Evolutionary conservation across 768 basidiomycete species (phyloP), one percentile per base, ranked within the genome.

Genomic region (Tulasnella calospora): DNA sequence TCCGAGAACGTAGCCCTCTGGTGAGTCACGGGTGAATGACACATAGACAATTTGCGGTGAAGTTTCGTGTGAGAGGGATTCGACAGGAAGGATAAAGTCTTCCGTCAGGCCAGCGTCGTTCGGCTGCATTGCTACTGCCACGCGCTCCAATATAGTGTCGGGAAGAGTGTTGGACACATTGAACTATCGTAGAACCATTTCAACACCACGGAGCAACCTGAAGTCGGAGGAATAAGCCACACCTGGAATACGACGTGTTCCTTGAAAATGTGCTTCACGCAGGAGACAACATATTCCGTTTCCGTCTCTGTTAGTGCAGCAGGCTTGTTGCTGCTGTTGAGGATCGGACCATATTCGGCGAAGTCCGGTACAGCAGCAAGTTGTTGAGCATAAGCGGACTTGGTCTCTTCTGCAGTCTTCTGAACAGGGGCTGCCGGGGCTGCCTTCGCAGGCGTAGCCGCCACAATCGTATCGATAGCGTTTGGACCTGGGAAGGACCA

Each of bases 161-260:
- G 95, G 92, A 76, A 99, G 88, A 27, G 98, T 99, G 85, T 99
- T 99, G 79, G 95, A 94, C 55, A 99, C 90, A 85, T 99, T 99
- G 89, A 96, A 99, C 94, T 99, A 78, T 19, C 23, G 19, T 17
- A 70, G 46, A 67, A 69, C 2, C 71, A 30, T 75, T 8, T 57
- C 21, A 51, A 47, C 61, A 33, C 46, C 38, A 73, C 46, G 35
- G 71, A 36, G 71, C 35, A 38, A 41, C 41, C 40, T 10, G 30
- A 19, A 27, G 23, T 6, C 36, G 38, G 44, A 35, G 51, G 30
- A 35, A 30, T 27, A 23, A 8, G 35, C 82, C 89, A 74, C 83
- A 94, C 95, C 89, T 97, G 97, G 91, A 99, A 99, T 57, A 99
- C 96, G 79, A 99, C 84, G 83, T 98, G 94, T 79, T 95, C 94